These are phyloP conservation scores for Macroventuria anomochaeta DNA, from an alignment of 2,329 filamentous ascomycete species.

Conservation along the genomic window DNA sequence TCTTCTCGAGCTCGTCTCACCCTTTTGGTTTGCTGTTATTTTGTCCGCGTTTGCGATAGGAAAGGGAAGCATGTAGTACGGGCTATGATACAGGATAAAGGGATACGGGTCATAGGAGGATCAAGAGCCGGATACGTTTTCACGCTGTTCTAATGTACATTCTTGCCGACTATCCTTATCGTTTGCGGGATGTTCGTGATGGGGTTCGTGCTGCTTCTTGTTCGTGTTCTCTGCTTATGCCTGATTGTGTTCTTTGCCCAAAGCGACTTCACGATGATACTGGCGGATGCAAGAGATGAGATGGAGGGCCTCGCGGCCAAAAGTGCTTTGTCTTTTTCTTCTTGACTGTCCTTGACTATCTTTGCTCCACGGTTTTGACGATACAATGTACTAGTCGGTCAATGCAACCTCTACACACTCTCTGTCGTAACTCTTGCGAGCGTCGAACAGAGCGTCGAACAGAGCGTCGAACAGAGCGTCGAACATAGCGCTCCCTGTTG, in stretches of 20 bases:
- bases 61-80: constrained; percentile 19
- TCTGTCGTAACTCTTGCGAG: no score
- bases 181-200: not conserved
- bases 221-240: not conserved
- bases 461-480: no score
- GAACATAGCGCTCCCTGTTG: no score
- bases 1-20: constrained; percentile 4
- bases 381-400: not conserved
- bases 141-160: constrained; percentile 37
- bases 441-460: no score
- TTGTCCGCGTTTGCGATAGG: no score
- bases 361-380: no score
- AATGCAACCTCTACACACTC: not conserved
- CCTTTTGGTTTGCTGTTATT: constrained; percentile 14
- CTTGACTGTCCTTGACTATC: not conserved
- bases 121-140: constrained; percentile 10
- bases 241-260: not conserved
- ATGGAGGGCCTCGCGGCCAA: constrained; percentile 33
- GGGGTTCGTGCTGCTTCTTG: not conserved
- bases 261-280: constrained; percentile 7
- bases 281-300: constrained; percentile 23
- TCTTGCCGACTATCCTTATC: constrained; percentile 14
- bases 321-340: constrained; percentile 8
- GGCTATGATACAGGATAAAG: constrained; percentile 13
- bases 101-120: not conserved